Conservation (phyloP, 192 early-diverging fungal genomes). For the Coemansia sp. region DNA sequence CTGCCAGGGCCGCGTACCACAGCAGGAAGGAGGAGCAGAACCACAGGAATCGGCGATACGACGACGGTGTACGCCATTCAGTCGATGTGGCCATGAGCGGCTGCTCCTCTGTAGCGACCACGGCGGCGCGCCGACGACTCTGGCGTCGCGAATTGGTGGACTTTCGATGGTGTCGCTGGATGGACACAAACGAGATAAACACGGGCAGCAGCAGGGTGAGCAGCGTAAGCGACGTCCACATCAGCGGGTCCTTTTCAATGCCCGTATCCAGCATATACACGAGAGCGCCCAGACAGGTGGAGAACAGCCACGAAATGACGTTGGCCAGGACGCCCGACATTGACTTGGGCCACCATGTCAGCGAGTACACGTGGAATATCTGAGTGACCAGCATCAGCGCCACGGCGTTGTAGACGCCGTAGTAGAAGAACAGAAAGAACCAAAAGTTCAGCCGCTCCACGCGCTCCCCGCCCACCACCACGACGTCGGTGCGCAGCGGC, state of each 20-base stretch:
- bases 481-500: conserved; percentile 56
- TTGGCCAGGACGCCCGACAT: conserved; percentile 68
- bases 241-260: conserved; percentile 60
- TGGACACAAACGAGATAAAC: conserved; percentile 62
- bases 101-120: conserved; percentile 39
- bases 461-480: not conserved
- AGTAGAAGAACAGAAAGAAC: conserved; percentile 80
- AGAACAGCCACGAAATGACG: conserved; percentile 67
- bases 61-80: conserved; percentile 67
- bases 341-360: conserved; percentile 78
- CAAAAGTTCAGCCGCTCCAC: conserved; percentile 68
- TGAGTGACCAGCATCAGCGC: conserved; percentile 74
- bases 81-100: conserved; percentile 60
- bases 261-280: conserved; percentile 60
- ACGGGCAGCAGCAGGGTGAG: conserved; percentile 76
- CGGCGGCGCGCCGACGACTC: not conserved
- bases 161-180: conserved; percentile 46
- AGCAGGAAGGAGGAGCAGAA: conserved; percentile 73
- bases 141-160: conserved; percentile 38
- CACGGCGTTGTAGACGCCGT: conserved; percentile 75
- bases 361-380: conserved; percentile 76
- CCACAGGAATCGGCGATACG: conserved; percentile 77
- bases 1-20: conserved; percentile 66
- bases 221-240: conserved; percentile 73
- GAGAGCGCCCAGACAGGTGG: conserved; percentile 61